phyloP scores from a whole-genome alignment of 129 eudicot species.

The Scalesia atractyloides region DNA sequence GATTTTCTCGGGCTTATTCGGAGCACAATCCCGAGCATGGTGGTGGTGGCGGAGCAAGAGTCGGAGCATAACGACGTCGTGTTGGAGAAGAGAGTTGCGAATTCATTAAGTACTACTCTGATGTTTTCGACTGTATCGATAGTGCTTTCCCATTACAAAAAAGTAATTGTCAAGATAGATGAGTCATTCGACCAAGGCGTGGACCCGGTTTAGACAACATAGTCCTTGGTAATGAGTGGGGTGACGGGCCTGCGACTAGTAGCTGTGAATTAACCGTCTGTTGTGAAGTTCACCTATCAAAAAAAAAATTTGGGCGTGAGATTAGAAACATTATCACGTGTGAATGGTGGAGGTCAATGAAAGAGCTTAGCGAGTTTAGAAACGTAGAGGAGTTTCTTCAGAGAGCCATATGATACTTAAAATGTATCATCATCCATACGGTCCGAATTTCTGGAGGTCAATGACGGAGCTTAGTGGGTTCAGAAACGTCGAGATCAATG shows the following conservation, averaged over 20 bases:
- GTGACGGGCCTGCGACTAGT: no score
- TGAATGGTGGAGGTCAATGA: constrained; percentile 75
- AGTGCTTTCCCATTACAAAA: constrained; percentile 59
- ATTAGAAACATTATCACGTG: constrained; percentile 84
- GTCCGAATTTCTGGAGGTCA: constrained; percentile 32
- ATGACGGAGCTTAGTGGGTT: constrained; percentile 75
- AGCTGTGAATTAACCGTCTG: no score
- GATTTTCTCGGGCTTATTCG: constrained; percentile 78
- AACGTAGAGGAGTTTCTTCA: constrained; percentile 64
- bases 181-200: no score
- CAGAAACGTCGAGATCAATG: constrained; percentile 45
- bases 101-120: constrained; percentile 79
- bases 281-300: no score
- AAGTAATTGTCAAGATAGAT: constrained; percentile 64
- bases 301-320: constrained; percentile 74
- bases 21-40: constrained; percentile 69
- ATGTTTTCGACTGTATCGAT: constrained; percentile 72
- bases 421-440: constrained; percentile 54
- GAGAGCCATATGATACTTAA: constrained; percentile 74
- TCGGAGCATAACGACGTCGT: constrained; percentile 61
- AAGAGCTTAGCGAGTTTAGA: constrained; percentile 64
- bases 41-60: constrained; percentile 89
- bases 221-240: no score
- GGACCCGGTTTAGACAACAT: no score
- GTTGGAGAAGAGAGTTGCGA: constrained; percentile 60